Base-by-base conservation (phyloP, 2,329 filamentous ascomycete species). In the Clonostachys rosea region DNA sequence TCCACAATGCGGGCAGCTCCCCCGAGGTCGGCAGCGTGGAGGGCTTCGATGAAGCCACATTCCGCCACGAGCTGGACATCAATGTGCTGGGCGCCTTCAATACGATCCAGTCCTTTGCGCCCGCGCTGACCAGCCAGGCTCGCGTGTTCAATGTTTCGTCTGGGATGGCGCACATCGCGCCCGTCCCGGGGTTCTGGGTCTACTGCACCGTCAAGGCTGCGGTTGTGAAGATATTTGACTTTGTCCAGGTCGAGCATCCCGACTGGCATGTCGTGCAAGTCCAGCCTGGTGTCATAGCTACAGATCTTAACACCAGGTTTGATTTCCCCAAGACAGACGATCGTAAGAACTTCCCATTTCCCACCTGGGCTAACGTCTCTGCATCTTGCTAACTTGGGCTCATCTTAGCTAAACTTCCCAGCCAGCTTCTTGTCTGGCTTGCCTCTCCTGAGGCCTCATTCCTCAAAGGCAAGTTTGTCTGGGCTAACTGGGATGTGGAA, bases 201-300 rank as follows among this genome's bases (percentile, higher is more conserved):
- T 74, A 73, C 47, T 55, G 56, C 0, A 50, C 60, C 1, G 54
- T 55, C 2, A 74, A 75, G 46, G 47, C 61, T 10, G 71, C 66
- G 0, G 51, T 51, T 1, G 39, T 56, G 4, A 66, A 67, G 34
- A 50, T 74, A 43, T 59, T 66, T 24, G 61, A 68, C 16, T 63
- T 59, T 33, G 48, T 71, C 3, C 56, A 55, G 2, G 55, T 54
- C 9, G 66, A 67, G 49, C 63, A 73, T 30, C 67, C 68, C 0
- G 52, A 59, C 0, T 34, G 73, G 1, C 56, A 61, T 13, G 56
- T 73, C n/a, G 61, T 66, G 13, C 59, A 58, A 42, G 54, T 70
- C 4, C 71, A 74, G 8, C 70, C 71, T 2, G 71, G 71, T 1
- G 57, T 68, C 2, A 55, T 73, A 5, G 59, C 56, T 5, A 71